Evolutionary conservation across 2,329 filamentous ascomycete genomes (phyloP), one percentile per base, ranked within the genome.

Genomic region (Colletotrichum siamense): DNA sequence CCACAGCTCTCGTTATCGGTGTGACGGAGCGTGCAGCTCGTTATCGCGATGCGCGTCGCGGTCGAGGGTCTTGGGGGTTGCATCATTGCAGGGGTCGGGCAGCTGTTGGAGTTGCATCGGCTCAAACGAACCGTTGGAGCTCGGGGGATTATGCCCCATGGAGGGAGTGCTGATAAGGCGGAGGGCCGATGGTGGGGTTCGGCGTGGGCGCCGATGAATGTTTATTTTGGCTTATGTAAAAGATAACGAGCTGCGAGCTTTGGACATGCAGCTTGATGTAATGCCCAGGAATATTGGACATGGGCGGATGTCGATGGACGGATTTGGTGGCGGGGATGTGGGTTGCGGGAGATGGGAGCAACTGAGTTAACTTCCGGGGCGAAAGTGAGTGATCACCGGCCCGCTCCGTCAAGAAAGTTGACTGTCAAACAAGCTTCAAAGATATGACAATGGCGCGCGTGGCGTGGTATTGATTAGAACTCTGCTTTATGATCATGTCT

Each of bases 61-160:
- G n/a, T 10, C 2, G 9, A 5, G n/a, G n/a, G 26, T 24, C 18
- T 49, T 30, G 8, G 36, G 68, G 34, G 39, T 24, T 28, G 24
- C 15, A 26, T 16, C 30, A 26, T 65, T 6, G 57, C 66, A 69
- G 36, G 63, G 55, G 26, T 28, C 16, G 7, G 32, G 15, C n/a
- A 22, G 59, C 32, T 39, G 34, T 32, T 34, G 55, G 36, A 73
- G 34, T 4, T n/a, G 18, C 44, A 65, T 76, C 70, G 70, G 64
- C n/a, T 26, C 57, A 76, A 69, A 76, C 34, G 15, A 69, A 76
- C 64, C 74, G 74, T 74, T 74, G 74, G 74, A 73, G 69, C n/a
- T 71, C 49, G 64, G 73, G 39, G 26, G 62, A 6, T 69, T 61
- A 34, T 55, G 39, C 22, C 34, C 44, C 57, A 64, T 70, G 68